These are phyloP conservation scores for Xylaria digitata DNA, from an alignment of 2,329 filamentous ascomycete genomes.

Conservation along the genomic window DNA sequence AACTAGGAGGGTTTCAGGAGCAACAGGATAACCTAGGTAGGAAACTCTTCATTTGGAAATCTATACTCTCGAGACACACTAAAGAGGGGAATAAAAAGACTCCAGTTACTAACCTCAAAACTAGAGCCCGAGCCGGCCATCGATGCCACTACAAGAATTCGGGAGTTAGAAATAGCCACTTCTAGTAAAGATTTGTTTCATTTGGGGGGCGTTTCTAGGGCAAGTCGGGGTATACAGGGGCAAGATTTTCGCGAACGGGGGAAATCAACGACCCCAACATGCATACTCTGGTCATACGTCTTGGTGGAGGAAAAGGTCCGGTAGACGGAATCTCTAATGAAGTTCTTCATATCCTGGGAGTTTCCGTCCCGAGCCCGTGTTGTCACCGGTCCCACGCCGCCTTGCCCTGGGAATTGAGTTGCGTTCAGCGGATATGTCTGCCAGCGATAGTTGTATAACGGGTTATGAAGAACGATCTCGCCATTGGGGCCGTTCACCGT, in stretches of 20 bases:
- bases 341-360: conserved; percentile 44
- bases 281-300: conserved; percentile 51
- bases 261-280: background rate
- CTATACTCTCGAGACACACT: too few species aligned
- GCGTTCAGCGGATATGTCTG: conserved; percentile 54
- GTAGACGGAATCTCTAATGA: conserved; percentile 57
- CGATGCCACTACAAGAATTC: too few species aligned
- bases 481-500: conserved; percentile 57
- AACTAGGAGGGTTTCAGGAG: too few species aligned
- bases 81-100: too few species aligned
- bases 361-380: conserved; percentile 49
- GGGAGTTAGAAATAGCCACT: conserved; percentile 1
- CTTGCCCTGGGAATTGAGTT: conserved; percentile 51
- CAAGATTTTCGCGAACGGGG: background rate
- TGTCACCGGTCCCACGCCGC: conserved; percentile 51
- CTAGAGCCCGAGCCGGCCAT: too few species aligned
- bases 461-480: conserved; percentile 59
- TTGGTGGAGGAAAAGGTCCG: conserved; percentile 54
- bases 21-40: too few species aligned
- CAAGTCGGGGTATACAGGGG: conserved; percentile 40
- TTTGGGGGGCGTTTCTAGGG: background rate
- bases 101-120: too few species aligned
- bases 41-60: too few species aligned
- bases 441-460: conserved; percentile 64
- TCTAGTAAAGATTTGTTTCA: background rate